Percentiles rank a stretch among this genome's conserved stretches.
Evolutionary conservation across 305 asterid genomes (phyloP).

Genomic region (Fraxinus albicans): DNA sequence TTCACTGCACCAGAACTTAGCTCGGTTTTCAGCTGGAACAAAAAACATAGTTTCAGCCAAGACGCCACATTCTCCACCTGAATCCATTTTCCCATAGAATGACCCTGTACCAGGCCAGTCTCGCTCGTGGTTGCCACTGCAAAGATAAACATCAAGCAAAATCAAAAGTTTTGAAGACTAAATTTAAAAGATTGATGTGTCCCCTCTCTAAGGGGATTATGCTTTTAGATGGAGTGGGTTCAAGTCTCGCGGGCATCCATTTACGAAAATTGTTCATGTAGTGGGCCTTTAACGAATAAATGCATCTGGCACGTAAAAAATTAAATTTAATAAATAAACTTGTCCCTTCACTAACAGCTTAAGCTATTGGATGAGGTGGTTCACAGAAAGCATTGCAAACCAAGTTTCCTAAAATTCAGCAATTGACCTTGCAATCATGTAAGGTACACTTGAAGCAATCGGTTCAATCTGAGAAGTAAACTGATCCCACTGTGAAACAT

Average conservation of each 20-base stretch:
- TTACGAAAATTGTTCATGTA: neutral
- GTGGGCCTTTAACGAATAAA: neutral
- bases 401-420: neutral
- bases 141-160: conserved; percentile 16
- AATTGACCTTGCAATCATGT: conserved; percentile 84
- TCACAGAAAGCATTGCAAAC: neutral
- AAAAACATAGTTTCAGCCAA: conserved; percentile 72
- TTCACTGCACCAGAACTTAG: conserved; percentile 67
- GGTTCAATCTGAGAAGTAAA: conserved; percentile 91
- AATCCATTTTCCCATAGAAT: conserved; percentile 66
- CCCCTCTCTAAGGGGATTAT: neutral
- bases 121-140: conserved; percentile 95
- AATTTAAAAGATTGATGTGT: neutral
- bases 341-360: neutral
- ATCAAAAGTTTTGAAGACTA: neutral
- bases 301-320: neutral
- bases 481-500: conserved; percentile 96
- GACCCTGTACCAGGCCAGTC: conserved; percentile 97
- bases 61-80: conserved; percentile 98
- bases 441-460: conserved; percentile 77
- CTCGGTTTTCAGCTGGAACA: conserved; percentile 89
- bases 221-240: neutral
- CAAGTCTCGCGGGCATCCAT: neutral
- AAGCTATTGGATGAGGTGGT: neutral
- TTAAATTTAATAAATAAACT: neutral